phyloP scores from a whole-genome alignment of 176 grass and related monocot species.

The Oryza glaberrima region DNA sequence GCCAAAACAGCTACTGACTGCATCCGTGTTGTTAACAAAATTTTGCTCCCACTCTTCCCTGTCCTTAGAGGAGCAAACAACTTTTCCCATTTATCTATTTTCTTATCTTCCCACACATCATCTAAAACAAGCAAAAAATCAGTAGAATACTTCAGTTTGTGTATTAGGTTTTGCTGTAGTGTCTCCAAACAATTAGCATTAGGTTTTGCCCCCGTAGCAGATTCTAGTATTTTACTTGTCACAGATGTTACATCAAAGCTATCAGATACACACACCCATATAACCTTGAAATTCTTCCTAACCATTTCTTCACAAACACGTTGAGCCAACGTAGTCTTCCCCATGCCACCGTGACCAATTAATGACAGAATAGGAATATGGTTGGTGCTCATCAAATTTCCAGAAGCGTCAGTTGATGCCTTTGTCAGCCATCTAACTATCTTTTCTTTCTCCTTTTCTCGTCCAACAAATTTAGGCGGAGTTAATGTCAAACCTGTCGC shows the following conservation, averaged over 20 bases:
- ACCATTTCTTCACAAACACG: conserved; percentile 16
- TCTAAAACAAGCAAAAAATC: conserved; percentile 55
- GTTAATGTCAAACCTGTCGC: conserved; percentile 36
- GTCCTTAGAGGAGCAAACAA: conserved; percentile 39
- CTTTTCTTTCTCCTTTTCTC: conserved; percentile 25
- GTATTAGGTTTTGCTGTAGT: conserved; percentile 35
- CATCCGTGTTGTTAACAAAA: conserved; percentile 44
- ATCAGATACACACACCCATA: conserved; percentile 39
- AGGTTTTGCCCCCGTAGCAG: background rate
- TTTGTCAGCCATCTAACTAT: conserved; percentile 44
- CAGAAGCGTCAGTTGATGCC: background rate
- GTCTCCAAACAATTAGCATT: conserved; percentile 6
- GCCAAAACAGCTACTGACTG: conserved; percentile 14
- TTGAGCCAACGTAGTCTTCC: conserved; percentile 48
- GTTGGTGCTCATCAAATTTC: background rate
- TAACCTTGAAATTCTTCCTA: conserved; percentile 24
- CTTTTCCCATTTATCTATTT: conserved; percentile 30
- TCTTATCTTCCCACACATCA: conserved; percentile 50
- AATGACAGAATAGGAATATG: conserved; percentile 33
- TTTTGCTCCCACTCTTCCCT: conserved; percentile 50
- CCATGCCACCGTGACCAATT: conserved; percentile 48
- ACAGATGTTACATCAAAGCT: conserved; percentile 27
- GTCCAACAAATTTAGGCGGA: conserved; percentile 30
- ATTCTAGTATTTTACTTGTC: background rate
- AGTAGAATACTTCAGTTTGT: background rate